Conservation (phyloP, 2,329 filamentous ascomycete species). For the Monilinia polystroma region DNA sequence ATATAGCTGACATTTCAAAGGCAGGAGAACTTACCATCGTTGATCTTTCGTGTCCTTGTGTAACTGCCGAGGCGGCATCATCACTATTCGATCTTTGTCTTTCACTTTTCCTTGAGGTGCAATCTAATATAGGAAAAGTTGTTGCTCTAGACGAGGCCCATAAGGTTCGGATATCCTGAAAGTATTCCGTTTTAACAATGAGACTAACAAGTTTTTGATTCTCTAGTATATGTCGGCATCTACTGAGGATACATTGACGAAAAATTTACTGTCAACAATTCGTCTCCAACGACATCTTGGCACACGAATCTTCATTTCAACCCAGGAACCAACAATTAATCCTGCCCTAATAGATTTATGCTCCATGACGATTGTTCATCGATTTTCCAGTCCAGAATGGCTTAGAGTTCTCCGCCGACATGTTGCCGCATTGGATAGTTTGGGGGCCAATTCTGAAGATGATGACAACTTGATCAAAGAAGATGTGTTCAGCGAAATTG, state of each 20-base stretch:
- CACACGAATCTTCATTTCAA: conserved; percentile 67
- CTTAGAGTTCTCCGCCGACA: conserved; percentile 42
- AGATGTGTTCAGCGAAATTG: conserved; percentile 42
- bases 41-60: conserved; percentile 71
- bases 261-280: conserved; percentile 61
- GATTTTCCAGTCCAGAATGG: conserved; percentile 68
- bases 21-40: conserved; percentile 61
- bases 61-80: conserved; percentile 66
- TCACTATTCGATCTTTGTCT: conserved; percentile 71
- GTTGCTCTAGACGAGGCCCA: conserved; percentile 76
- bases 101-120: conserved; percentile 60
- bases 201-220: neutral
- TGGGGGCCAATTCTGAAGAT: conserved; percentile 25
- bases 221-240: conserved; percentile 55
- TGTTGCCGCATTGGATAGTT: conserved; percentile 47
- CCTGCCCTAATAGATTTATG: conserved; percentile 68
- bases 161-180: conserved; percentile 49
- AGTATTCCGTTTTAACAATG: neutral
- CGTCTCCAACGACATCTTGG: conserved; percentile 70
- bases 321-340: conserved; percentile 73
- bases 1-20: conserved; percentile 23
- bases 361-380: conserved; percentile 69
- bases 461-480: conserved; percentile 30
- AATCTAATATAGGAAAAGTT: conserved; percentile 52
- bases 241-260: conserved; percentile 61